Percentiles rank a stretch among this genome's conserved stretches.
Conservation (phyloP, 176 grass and related monocot genomes). For the Carex parvula region DNA sequence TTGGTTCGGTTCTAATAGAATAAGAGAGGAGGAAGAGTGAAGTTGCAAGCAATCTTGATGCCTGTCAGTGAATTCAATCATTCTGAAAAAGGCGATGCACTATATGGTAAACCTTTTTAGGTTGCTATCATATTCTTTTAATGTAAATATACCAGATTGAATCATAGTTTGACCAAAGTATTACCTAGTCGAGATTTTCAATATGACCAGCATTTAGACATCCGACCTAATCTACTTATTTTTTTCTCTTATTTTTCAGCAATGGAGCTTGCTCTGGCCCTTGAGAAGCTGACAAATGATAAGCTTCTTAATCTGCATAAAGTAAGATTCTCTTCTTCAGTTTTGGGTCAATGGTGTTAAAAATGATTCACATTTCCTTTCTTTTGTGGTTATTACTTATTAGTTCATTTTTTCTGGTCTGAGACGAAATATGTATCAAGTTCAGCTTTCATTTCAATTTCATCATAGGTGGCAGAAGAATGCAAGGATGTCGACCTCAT, state of each 20-base stretch:
- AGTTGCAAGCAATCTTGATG: slow-evolving; percentile 39
- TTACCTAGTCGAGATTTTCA: neutral
- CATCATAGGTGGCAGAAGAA: slow-evolving; percentile 36
- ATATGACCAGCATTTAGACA: neutral
- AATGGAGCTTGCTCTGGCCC: slow-evolving; percentile 42
- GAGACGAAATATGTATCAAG: neutral
- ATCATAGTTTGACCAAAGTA: neutral
- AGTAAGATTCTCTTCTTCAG: slow-evolving; percentile 18
- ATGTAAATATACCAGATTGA: neutral
- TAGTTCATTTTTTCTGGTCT: neutral
- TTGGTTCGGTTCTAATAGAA: slow-evolving; percentile 32
- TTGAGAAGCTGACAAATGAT: slow-evolving; percentile 50
- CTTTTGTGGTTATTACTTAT: neutral
- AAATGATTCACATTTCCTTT: neutral
- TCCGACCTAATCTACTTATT: neutral
- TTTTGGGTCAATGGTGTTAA: neutral
- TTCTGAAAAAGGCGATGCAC: slow-evolving; percentile 43
- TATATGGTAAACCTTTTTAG: slow-evolving; percentile 29
- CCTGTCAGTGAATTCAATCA: slow-evolving; percentile 42
- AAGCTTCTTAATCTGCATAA: slow-evolving; percentile 37
- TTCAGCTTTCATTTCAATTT: neutral
- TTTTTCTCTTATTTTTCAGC: slow-evolving; percentile 20
- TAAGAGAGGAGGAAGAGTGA: slow-evolving; percentile 51
- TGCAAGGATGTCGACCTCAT: slow-evolving; percentile 33
- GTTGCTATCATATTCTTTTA: neutral